A percentile compares a stretch with the other conserved stretches of the same genome.
Evolutionary conservation across 2,329 filamentous ascomycete genomes (phyloP).

Genomic region (Metarhizium brunneum): DNA sequence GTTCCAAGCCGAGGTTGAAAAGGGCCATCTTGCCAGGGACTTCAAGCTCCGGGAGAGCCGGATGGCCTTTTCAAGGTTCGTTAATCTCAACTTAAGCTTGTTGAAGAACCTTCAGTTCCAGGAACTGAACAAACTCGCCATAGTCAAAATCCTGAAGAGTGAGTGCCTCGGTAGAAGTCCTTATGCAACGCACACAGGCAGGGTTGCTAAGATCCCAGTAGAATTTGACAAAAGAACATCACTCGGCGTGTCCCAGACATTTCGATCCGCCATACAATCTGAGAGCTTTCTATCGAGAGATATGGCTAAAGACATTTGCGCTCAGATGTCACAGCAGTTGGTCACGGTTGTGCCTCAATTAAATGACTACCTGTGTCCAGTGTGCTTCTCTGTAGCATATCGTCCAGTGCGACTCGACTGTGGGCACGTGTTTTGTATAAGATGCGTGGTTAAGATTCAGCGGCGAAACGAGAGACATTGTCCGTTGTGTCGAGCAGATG

Average conservation of each 20-base stretch:
- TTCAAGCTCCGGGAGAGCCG: constrained; percentile 61
- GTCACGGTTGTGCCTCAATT: constrained; percentile 68
- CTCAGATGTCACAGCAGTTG: constrained; percentile 63
- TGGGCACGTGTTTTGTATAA: constrained; percentile 72
- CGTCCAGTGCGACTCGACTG: constrained; percentile 71
- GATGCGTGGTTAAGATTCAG: constrained; percentile 75
- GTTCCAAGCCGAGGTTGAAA: constrained; percentile 61
- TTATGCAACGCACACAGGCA: neutral
- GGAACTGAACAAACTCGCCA: constrained; percentile 70
- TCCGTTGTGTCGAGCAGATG: constrained; percentile 65
- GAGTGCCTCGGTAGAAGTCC: constrained; percentile 16
- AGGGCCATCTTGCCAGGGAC: constrained; percentile 45
- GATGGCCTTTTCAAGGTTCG: constrained; percentile 56
- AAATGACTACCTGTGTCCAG: constrained; percentile 76
- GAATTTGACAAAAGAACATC: constrained; percentile 83
- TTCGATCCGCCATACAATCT: constrained; percentile 49
- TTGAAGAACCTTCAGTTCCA: constrained; percentile 76
- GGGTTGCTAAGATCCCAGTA: constrained; percentile 20
- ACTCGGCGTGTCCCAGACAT: constrained; percentile 55
- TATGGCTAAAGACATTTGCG: constrained; percentile 67
- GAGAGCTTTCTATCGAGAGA: constrained; percentile 54
- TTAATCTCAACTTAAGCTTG: constrained; percentile 65
- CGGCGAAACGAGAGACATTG: constrained; percentile 58
- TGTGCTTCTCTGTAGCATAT: constrained; percentile 73
- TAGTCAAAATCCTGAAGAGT: constrained; percentile 82